Base-by-base conservation (phyloP, 805 yeast species). In the Lachancea dasiensis region DNA sequence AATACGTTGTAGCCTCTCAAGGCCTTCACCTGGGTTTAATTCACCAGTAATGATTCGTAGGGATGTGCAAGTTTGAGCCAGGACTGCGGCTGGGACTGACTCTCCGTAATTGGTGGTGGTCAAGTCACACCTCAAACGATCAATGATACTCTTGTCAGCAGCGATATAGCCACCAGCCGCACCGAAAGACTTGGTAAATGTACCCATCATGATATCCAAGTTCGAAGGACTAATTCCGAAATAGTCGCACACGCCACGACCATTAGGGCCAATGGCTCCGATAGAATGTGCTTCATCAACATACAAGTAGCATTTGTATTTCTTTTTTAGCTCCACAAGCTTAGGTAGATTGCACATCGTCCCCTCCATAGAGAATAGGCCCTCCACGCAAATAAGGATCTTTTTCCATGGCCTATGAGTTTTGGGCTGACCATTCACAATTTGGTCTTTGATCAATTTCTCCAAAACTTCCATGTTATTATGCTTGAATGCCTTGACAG, bases 221-320 rank as follows among this genome's bases (percentile, higher is more conserved):
- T 75, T 75, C 9, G 65, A 58, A 27, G 97, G 90, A 47, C 78
- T 73, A 34, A 92, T 75, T 38, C 81, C 81, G 60, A 84, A 92
- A 64, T 86, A 85, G 56, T 92, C 97, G 67, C 97, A 89, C 25
- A 92, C 82, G 56, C 99, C 99, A 56, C 84, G 79, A 31, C 98
- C 98, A 36, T 65, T 65, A 30, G 94, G 92, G 20, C 99, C 99
- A 65, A 92, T 73, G n/a, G 98, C 98, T 52, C 99, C 99, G 54
- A 92, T 82, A 4, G 97, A 90, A 62, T 92, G 99, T 9, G 98
- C 98, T 63, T 92, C 99, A 61, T 92, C 99, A 45, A 94, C 84
- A 55, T 84, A 92, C 36, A 92, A 65, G 56, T 85, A 86, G 56
- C 90, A 84, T 53, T 86, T 86, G 67, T 94, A 92, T 58, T 84